Evolutionary conservation across 2,329 filamentous ascomycete species (phyloP), one percentile per base, ranked within the genome.

Genomic region (Cladophialophora bantiana): DNA sequence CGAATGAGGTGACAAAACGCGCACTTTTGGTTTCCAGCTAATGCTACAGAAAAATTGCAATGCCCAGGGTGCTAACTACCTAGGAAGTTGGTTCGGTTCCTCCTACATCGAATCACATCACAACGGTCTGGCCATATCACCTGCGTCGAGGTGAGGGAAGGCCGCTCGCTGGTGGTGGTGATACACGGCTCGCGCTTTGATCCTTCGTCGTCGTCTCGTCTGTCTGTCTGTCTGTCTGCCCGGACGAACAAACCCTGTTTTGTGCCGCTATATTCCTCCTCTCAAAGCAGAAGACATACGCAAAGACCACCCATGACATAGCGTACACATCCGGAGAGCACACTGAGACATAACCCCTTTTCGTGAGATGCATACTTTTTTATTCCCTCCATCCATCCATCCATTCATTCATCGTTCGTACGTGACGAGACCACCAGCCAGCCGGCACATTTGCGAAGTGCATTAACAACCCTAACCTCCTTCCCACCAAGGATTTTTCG

Each of bases 261-360:
- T 4, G 3, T 26, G 40, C 40, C n/a, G 10, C 5, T 10, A 4
- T 9, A 12, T 40, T 13, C 36, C 13, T 13, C 36, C n/a, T 7
- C 18, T 2, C 45, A 26, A 7, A 50, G 45, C 45, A 50, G 45
- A 50, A 50, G 18, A 5, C 20, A 26, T n/a, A 50, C 18, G 26
- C 10, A 26, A 20, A 9, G 4, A 18, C 45, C 45, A 20, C 45
- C 18, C 45, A 9, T 26, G 45, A 18, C 45, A 50, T 50, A 10
- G 12, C 45, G 45, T 50, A 50, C 45, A 50, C 45, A 20, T 50
- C 45, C 26, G 45, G 45, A 26, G 45, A 50, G 18, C 45, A 50
- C 18, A 50, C 18, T 26, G 18, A 26, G 26, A n/a, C 45, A 26
- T 4, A 50, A 50, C 18, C 42, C 20, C 20, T 26, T 26, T 26